Evolutionary conservation across 2,329 filamentous ascomycete species (phyloP).

Genomic region (Fonsecaea erecta): DNA sequence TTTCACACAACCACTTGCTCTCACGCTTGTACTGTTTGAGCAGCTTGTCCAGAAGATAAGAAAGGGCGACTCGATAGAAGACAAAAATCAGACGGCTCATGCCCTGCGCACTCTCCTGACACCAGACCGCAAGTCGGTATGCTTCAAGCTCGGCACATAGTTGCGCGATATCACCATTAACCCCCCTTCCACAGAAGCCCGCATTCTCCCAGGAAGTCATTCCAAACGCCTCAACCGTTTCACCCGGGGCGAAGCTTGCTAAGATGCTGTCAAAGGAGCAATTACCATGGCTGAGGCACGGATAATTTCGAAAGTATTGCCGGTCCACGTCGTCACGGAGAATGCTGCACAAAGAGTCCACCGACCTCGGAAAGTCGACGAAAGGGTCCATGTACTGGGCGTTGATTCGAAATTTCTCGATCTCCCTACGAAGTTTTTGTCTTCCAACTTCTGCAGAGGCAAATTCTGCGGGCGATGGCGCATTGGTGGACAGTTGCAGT

Average conservation of each 20-base stretch:
- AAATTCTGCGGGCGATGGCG: not conserved
- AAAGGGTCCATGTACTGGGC: not conserved
- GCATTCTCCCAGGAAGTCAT: constrained; percentile 17
- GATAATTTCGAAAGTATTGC: constrained; percentile 6
- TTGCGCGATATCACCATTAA: constrained; percentile 16
- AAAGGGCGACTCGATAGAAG: not conserved
- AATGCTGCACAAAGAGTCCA: constrained; percentile 2
- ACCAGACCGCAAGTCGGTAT: constrained; percentile 7
- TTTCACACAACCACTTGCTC: constrained; percentile 1
- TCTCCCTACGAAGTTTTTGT: not conserved
- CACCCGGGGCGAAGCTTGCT: constrained; percentile 1
- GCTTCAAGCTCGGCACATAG: constrained; percentile 20
- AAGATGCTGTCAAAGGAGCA: constrained; percentile 16
- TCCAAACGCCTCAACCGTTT: not conserved
- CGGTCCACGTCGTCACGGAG: constrained; percentile 8
- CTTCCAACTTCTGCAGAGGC: constrained; percentile 1
- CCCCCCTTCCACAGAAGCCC: constrained; percentile 11
- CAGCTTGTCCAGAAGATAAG: not conserved
- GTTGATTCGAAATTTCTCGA: not conserved
- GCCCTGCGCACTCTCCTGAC: not conserved
- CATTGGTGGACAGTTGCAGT: not conserved
- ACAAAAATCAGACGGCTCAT: not conserved
- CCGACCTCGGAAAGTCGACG: not conserved
- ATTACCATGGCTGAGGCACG: constrained; percentile 21
- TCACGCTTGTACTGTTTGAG: constrained; percentile 3